Evolutionary conservation across 2,329 filamentous ascomycete genomes (phyloP).

Genomic region (Colletotrichum tofieldiae): DNA sequence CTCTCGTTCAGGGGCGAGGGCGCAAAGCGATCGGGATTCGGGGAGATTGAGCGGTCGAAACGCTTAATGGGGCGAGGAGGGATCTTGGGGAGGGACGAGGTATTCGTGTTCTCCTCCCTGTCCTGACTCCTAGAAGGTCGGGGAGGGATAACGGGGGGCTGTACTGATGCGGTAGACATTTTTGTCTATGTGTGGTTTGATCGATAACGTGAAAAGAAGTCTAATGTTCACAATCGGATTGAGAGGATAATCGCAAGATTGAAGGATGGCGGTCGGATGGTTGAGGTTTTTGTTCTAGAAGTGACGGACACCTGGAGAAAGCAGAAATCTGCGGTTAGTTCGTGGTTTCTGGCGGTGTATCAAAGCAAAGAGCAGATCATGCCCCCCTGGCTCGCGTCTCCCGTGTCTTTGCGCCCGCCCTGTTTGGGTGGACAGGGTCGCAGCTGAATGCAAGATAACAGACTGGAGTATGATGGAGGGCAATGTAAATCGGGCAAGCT

Average conservation of each 20-base stretch:
- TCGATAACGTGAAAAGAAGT: slow-evolving; percentile 16
- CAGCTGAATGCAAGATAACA: slow-evolving; percentile 35
- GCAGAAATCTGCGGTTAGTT: slow-evolving; percentile 25
- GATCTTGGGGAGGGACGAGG: slow-evolving; percentile 73
- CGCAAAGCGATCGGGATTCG: slow-evolving; percentile 83
- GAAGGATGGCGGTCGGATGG: not conserved
- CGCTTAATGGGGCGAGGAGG: slow-evolving; percentile 84
- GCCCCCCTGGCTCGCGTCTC: slow-evolving; percentile 15
- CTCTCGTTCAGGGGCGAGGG: slow-evolving; percentile 88
- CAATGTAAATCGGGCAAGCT: slow-evolving; percentile 22
- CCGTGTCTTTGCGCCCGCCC: slow-evolving; percentile 18
- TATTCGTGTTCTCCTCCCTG: slow-evolving; percentile 54
- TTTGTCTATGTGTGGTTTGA: slow-evolving; percentile 46
- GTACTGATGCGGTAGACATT: slow-evolving; percentile 68
- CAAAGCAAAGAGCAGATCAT: slow-evolving; percentile 32
- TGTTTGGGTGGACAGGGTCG: not conserved
- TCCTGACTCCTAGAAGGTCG: slow-evolving; percentile 69
- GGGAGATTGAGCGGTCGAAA: slow-evolving; percentile 82
- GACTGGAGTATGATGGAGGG: slow-evolving; percentile 23
- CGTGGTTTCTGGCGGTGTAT: slow-evolving; percentile 33
- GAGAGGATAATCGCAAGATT: not conserved
- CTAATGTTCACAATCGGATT: not conserved
- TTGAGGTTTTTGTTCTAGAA: slow-evolving; percentile 1
- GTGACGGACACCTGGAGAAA: slow-evolving; percentile 12
- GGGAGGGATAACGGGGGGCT: slow-evolving; percentile 70